Evolutionary conservation across 768 basidiomycete species (phyloP).

Genomic region (Boletus speciosus): DNA sequence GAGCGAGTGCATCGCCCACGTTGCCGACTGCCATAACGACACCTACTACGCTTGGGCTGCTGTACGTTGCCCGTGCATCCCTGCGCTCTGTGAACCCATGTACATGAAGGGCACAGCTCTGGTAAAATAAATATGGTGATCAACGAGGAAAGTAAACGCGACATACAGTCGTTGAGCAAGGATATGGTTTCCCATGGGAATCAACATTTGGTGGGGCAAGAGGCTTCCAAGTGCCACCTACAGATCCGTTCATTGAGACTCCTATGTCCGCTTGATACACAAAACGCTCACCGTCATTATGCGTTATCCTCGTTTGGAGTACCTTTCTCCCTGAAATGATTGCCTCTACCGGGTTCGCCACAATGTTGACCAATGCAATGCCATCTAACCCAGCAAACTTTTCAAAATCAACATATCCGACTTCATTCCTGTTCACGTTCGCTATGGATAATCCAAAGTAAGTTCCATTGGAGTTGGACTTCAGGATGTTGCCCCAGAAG

Average conservation of each 20-base stretch:
- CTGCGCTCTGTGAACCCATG: slow-evolving; percentile 94
- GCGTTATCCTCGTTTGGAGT: slow-evolving; percentile 85
- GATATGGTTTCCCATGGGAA: slow-evolving; percentile 69
- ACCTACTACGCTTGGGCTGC: slow-evolving; percentile 87
- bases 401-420: slow-evolving; percentile 94
- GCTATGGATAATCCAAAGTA: slow-evolving; percentile 88
- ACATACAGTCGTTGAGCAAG: slow-evolving; percentile 64
- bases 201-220: slow-evolving; percentile 72
- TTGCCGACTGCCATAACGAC: slow-evolving; percentile 96
- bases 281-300: slow-evolving; percentile 79
- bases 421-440: slow-evolving; percentile 84
- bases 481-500: slow-evolving; percentile 88
- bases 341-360: slow-evolving; percentile 78
- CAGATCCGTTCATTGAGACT: background rate
- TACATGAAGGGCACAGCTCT: slow-evolving; percentile 86
- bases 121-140: slow-evolving; percentile 4
- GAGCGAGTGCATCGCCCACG: slow-evolving; percentile 78
- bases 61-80: slow-evolving; percentile 90
- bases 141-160: background rate
- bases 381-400: slow-evolving; percentile 96
- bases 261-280: background rate
- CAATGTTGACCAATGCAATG: slow-evolving; percentile 89
- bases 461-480: slow-evolving; percentile 98
- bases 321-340: slow-evolving; percentile 65
- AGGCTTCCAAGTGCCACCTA: slow-evolving; percentile 85